Conservation (phyloP, 805 yeast genomes). For the Metschnikowia sp. region DNA sequence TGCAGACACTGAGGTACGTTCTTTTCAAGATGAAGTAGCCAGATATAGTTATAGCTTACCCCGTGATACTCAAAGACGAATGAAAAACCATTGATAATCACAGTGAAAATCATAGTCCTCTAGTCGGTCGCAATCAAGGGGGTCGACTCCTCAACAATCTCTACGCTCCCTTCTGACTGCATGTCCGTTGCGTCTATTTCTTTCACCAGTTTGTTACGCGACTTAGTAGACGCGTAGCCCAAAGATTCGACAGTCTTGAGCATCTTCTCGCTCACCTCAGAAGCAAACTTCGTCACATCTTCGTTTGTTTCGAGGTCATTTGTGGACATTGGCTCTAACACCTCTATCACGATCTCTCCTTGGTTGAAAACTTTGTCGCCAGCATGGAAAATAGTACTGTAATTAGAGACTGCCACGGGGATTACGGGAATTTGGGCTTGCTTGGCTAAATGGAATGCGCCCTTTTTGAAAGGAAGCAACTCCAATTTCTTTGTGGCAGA, state of each 20-base stretch:
- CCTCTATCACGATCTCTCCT: conserved; percentile 76
- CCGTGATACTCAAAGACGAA: not conserved
- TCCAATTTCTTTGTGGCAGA: conserved; percentile 67
- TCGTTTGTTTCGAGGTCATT: conserved; percentile 60
- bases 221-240: conserved; percentile 33
- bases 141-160: conserved; percentile 16
- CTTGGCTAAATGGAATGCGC: conserved; percentile 96
- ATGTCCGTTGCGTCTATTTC: not conserved
- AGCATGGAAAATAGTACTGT: conserved; percentile 66
- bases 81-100: not conserved
- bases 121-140: conserved; percentile 17
- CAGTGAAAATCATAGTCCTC: not conserved
- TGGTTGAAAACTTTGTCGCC: conserved; percentile 60
- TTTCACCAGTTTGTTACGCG: not conserved
- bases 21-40: too few species aligned
- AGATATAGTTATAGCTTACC: too few species aligned
- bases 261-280: conserved; percentile 61
- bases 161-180: conserved; percentile 14
- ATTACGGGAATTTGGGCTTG: conserved; percentile 87
- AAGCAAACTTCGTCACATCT: conserved; percentile 62
- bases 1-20: too few species aligned
- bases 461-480: conserved; percentile 88
- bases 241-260: conserved; percentile 32
- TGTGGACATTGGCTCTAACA: conserved; percentile 78
- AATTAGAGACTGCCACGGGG: conserved; percentile 85